Conservation (phyloP, 2,329 filamentous ascomycete genomes). For the Exophiala bonariae region DNA sequence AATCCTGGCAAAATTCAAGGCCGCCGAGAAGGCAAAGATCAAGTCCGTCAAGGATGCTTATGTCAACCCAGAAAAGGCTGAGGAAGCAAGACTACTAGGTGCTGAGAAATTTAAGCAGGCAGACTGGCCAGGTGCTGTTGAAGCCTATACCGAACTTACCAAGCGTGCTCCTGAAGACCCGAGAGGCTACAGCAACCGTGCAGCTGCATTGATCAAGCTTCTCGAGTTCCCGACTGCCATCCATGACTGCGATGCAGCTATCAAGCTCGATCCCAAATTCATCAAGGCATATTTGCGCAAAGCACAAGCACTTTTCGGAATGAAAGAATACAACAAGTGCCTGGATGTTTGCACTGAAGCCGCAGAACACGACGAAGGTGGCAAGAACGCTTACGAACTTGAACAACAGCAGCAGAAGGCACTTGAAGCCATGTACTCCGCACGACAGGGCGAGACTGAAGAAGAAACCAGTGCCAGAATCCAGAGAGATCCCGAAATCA, state of each 20-base stretch:
- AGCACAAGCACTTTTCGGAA: slow-evolving; percentile 91
- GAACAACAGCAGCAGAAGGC: slow-evolving; percentile 94
- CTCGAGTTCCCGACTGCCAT: slow-evolving; percentile 93
- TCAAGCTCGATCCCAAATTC: slow-evolving; percentile 87
- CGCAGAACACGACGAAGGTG: slow-evolving; percentile 70
- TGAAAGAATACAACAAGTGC: slow-evolving; percentile 97
- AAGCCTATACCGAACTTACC: slow-evolving; percentile 93
- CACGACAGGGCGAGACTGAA: slow-evolving; percentile 91
- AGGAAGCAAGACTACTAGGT: slow-evolving; percentile 90
- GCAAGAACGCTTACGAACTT: slow-evolving; percentile 86
- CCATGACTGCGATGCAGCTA: slow-evolving; percentile 86
- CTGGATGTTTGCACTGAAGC: slow-evolving; percentile 87
- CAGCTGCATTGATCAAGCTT: slow-evolving; percentile 93
- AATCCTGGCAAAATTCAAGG: slow-evolving; percentile 85
- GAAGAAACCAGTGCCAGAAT: slow-evolving; percentile 92
- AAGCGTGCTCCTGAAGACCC: slow-evolving; percentile 92
- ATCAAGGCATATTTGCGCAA: slow-evolving; percentile 96
- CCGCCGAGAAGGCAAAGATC: slow-evolving; percentile 82
- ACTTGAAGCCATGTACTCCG: slow-evolving; percentile 81
- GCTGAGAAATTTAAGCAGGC: slow-evolving; percentile 97
- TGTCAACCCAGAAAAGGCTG: slow-evolving; percentile 85
- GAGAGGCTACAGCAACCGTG: slow-evolving; percentile 94
- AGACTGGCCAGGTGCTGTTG: slow-evolving; percentile 93
- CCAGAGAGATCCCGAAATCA: slow-evolving; percentile 90
- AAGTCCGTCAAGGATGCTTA: slow-evolving; percentile 76